A percentile compares a stretch with the other conserved stretches of the same genome.
phyloP scores from a whole-genome alignment of 2,329 filamentous ascomycete species.

The Daldinia sp. region DNA sequence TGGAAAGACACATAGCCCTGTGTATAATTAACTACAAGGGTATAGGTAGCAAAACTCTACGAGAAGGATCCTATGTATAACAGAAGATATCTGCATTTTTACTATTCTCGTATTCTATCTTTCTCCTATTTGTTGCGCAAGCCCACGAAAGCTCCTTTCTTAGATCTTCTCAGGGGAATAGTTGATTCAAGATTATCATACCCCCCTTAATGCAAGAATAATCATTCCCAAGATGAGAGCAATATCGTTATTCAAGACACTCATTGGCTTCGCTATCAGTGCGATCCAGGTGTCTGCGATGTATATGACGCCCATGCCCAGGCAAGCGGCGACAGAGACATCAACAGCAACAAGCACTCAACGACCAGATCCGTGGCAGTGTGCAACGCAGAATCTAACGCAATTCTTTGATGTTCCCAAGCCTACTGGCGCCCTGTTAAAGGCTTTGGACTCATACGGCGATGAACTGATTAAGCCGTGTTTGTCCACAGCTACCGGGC shows the following conservation, averaged over 20 bases:
- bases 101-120: not conserved
- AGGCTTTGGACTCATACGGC: constrained; percentile 13
- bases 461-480: constrained; percentile 18
- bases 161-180: no score
- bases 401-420: constrained; percentile 24
- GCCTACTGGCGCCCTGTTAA: constrained; percentile 15
- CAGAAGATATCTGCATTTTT: not conserved
- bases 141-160: no score
- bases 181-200: no score
- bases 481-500: constrained; percentile 14
- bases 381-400: constrained; percentile 18
- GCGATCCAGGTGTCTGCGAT: no score
- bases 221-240: no score
- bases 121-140: not conserved
- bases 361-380: constrained; percentile 9
- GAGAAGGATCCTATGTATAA: not conserved
- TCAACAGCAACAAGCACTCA: no score
- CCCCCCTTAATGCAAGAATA: no score
- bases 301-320: no score
- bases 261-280: no score
- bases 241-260: no score
- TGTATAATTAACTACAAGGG: not conserved
- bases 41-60: not conserved
- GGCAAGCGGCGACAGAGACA: no score
- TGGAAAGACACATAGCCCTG: not conserved